phyloP scores from a whole-genome alignment of 192 early-diverging fungal species.

The Entomortierella lignicola region DNA sequence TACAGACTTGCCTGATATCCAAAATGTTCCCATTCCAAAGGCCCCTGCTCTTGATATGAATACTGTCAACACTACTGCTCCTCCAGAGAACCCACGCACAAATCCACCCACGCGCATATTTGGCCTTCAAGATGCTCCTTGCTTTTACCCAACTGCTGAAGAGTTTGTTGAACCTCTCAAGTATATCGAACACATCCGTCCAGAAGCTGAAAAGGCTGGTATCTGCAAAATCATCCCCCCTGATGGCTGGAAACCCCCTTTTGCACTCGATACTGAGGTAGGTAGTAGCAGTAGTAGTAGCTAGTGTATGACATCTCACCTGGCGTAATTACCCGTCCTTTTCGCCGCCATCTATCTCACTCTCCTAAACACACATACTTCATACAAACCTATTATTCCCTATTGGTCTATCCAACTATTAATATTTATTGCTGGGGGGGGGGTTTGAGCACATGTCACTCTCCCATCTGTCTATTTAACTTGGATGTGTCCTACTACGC shows the following conservation, averaged over 20 bases:
- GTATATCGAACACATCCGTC: constrained; percentile 86
- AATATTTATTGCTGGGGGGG: no score
- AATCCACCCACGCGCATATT: constrained; percentile 65
- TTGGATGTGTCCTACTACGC: no score
- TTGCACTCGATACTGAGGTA: constrained; percentile 86
- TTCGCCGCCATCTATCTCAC: neutral
- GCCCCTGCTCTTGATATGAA: constrained; percentile 37
- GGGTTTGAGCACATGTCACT: no score
- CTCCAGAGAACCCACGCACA: constrained; percentile 33
- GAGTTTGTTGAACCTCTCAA: constrained; percentile 88
- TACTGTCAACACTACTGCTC: constrained; percentile 35
- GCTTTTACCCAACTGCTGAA: constrained; percentile 81
- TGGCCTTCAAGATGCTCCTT: constrained; percentile 80
- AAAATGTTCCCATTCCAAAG: constrained; percentile 24
- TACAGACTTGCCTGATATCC: neutral
- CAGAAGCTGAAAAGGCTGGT: constrained; percentile 81
- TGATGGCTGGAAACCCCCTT: constrained; percentile 83
- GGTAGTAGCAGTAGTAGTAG: no score
- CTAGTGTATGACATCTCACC: no score
- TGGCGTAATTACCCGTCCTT: neutral
- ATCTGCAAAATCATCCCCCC: constrained; percentile 96
- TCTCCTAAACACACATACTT: neutral
- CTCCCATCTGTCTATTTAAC: no score
- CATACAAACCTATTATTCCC: no score
- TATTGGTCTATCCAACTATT: no score